phyloP scores from a whole-genome alignment of 2,329 filamentous ascomycete genomes.

The Hypoxylon sp. region DNA sequence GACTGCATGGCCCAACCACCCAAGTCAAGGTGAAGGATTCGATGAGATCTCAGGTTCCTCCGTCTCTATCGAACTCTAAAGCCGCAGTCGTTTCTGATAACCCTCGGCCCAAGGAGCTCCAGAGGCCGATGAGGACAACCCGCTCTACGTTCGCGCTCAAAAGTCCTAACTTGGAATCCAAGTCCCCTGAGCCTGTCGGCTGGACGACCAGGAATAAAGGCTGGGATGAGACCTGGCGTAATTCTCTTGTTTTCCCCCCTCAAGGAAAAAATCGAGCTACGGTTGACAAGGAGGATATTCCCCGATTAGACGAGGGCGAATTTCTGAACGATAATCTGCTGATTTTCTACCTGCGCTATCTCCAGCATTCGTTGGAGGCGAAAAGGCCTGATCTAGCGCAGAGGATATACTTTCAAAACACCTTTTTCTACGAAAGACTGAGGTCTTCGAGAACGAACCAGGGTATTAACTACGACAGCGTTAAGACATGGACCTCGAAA shows the following conservation, averaged over 20 bases:
- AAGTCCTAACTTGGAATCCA: constrained; percentile 39
- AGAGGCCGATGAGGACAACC: constrained; percentile 38
- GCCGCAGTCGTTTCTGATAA: constrained; percentile 17
- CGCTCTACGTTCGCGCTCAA: constrained; percentile 38
- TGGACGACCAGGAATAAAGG: constrained; percentile 66
- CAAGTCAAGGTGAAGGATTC: constrained; percentile 42
- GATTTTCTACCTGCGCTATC: constrained; percentile 83
- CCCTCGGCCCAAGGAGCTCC: constrained; percentile 5
- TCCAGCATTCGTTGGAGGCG: constrained; percentile 71
- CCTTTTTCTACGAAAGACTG: constrained; percentile 88
- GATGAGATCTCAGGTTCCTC: constrained; percentile 35
- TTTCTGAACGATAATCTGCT: constrained; percentile 95
- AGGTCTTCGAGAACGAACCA: constrained; percentile 68
- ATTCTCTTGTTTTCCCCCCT: constrained; percentile 71
- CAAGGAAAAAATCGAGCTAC: constrained; percentile 71
- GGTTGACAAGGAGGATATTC: constrained; percentile 79
- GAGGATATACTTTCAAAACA: constrained; percentile 89
- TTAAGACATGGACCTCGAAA: constrained; percentile 88
- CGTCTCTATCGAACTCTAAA: constrained; percentile 7
- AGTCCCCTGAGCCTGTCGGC: constrained; percentile 46
- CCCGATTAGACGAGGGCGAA: constrained; percentile 82
- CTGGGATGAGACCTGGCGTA: constrained; percentile 67
- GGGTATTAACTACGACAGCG: constrained; percentile 83
- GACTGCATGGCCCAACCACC: not conserved
- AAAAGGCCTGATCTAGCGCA: constrained; percentile 67